phyloP scores from a whole-genome alignment of 2,329 filamentous ascomycete genomes.

The Colletotrichum simmondsii region DNA sequence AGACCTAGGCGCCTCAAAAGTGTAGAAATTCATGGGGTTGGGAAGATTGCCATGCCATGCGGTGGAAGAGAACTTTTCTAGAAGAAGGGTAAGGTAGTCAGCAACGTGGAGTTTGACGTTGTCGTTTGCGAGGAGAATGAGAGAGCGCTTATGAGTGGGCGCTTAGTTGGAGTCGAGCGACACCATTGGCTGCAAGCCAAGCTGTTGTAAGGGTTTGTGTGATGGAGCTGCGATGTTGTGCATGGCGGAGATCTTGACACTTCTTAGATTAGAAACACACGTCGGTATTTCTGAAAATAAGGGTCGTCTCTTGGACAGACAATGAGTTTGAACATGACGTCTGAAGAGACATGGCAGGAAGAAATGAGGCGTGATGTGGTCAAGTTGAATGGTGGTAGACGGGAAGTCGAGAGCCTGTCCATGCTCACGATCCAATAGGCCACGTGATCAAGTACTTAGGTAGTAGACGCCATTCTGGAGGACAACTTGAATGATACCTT shows the following conservation, averaged over 20 bases:
- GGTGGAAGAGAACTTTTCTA: conserved; percentile 23
- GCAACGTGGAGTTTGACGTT: conserved; percentile 9
- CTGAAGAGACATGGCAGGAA: background rate
- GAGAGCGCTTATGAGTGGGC: conserved; percentile 33
- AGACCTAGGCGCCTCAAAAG: background rate
- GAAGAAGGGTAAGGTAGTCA: conserved; percentile 1
- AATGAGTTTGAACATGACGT: background rate
- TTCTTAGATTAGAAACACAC: conserved; percentile 27
- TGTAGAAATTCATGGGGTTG: conserved; percentile 1
- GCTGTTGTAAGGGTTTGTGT: conserved; percentile 18
- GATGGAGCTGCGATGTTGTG: conserved; percentile 25
- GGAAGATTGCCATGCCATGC: background rate
- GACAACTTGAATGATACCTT: background rate
- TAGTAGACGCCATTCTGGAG: too few relatives aligned
- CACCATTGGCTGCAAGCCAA: conserved; percentile 18
- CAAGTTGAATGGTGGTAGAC: background rate
- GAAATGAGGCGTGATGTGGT: background rate
- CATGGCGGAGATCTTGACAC: conserved; percentile 22
- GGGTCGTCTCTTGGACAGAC: background rate
- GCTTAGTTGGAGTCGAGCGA: conserved; percentile 30
- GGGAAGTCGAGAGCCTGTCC: background rate
- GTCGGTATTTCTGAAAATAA: background rate
- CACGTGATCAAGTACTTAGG: background rate
- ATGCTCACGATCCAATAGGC: background rate
- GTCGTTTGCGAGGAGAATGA: background rate